Percentiles rank a stretch among this genome's conserved stretches.
These are phyloP conservation scores for Geotrichum australiense DNA, from an alignment of 1,139 yeast genomes.

Conservation along the genomic window DNA sequence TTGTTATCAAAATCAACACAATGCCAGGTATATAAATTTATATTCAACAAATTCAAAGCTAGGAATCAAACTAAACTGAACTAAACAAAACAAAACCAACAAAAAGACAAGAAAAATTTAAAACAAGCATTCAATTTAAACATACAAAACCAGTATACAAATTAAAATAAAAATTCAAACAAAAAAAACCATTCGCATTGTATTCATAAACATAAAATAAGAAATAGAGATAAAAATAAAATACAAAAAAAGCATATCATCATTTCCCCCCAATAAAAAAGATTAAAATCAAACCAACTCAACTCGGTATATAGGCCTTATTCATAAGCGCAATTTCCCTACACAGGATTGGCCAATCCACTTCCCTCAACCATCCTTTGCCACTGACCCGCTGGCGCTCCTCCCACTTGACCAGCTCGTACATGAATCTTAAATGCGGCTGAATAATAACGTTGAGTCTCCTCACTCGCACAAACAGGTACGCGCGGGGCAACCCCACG, in stretches of 20 bases:
- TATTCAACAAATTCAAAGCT: no score
- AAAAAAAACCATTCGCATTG: not conserved
- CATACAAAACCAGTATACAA: no score
- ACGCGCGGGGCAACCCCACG: constrained; percentile 64
- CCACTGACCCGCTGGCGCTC: constrained; percentile 38
- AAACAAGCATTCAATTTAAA: not conserved
- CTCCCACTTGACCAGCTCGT: constrained; percentile 76
- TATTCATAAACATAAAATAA: not conserved
- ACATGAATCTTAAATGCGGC: constrained; percentile 80
- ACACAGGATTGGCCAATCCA: constrained; percentile 89
- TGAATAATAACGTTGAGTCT: constrained; percentile 84
- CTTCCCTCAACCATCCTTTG: constrained; percentile 49
- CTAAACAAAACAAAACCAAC: not conserved
- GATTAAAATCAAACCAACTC: not conserved
- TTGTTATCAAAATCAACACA: no score
- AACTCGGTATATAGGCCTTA: constrained; percentile 44
- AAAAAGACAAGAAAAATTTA: not conserved
- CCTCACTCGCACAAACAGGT: constrained; percentile 73
- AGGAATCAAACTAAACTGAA: not conserved
- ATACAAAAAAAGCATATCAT: not conserved
- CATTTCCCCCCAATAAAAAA: not conserved
- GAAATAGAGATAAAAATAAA: not conserved
- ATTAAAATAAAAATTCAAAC: not conserved
- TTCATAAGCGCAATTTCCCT: constrained; percentile 76
- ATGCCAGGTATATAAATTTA: no score